Base-by-base conservation (phyloP, 2,329 filamentous ascomycete species). In the Fusarium mexicanum region DNA sequence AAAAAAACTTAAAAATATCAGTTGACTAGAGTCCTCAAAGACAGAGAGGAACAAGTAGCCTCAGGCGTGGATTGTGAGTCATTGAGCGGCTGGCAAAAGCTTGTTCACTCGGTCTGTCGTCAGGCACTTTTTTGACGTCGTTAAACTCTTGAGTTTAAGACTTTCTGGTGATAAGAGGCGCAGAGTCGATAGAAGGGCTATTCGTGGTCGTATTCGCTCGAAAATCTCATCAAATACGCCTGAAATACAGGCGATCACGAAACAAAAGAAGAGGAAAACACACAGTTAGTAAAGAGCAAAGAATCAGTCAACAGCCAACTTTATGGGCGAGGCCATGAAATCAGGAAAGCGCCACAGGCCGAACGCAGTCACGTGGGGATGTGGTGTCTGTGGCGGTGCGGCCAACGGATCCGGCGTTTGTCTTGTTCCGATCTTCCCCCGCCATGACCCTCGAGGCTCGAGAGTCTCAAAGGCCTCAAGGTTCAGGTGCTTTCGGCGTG, bases 251-350 rank as follows among this genome's bases (percentile, higher is more conserved):
- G 76, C 76, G 77, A 78, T 72, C 70, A 79, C 66, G 67, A 64
- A 77, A 71, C 57, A 54, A 53, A 64, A 54, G 64, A 68, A 71
- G 70, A 60, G 72, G 51, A 67, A 74, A 71, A 62, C 68, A 67
- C 77, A 69, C 67, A 60, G 64, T 67, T 62, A 71, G 71, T 72
- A 71, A 73, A 64, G 62, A 73, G 73, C 72, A 73, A 73, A 79
- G 71, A 74, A 77, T 75, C 73, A 76, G 67, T 67, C 64, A 70
- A 72, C 62, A 67, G 73, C 76, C 74, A 76, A 70, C 76, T 78
- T 76, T 74, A 77, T 76, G 76, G 70, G 67, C 71, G 69, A 67
- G 67, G 64, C 73, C 66, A 67, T 71, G 71, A 58, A 77, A 78
- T 75, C 72, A 78, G 65, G 70, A 58, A 71, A 67, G 65, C 75